Conservation (phyloP, 176 grass and related monocot species). For the Oropetium thomaeum region DNA sequence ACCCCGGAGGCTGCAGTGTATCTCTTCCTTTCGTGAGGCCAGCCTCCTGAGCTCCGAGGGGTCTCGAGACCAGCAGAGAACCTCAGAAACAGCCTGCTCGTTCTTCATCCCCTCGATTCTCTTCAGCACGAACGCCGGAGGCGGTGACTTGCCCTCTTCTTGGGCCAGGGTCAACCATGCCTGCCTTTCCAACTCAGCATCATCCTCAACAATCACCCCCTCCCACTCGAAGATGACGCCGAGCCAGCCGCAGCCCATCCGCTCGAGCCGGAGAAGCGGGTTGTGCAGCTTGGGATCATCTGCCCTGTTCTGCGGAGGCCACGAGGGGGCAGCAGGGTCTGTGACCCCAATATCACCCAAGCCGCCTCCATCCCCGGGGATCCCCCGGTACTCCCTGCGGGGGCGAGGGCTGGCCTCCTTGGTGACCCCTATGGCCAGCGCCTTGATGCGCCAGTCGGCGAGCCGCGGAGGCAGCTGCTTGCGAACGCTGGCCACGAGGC, state of each 20-base stretch:
- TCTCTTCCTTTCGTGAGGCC: constrained; percentile 72
- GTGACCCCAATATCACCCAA: constrained; percentile 7
- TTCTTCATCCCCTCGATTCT: constrained; percentile 89
- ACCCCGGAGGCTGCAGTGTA: constrained; percentile 46
- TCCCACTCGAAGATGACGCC: constrained; percentile 94
- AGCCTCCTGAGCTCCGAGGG: constrained; percentile 54
- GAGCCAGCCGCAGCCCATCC: constrained; percentile 92
- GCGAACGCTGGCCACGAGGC: constrained; percentile 27
- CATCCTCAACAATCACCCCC: constrained; percentile 83
- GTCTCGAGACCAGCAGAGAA: constrained; percentile 90
- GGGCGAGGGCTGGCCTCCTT: constrained; percentile 57
- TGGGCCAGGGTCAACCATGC: constrained; percentile 68
- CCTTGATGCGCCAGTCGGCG: constrained; percentile 45
- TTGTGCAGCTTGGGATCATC: constrained; percentile 80
- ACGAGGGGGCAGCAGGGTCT: constrained; percentile 28
- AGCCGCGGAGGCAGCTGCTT: constrained; percentile 21
- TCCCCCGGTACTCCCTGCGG: constrained; percentile 41
- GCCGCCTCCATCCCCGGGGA: constrained; percentile 48
- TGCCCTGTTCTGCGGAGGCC: constrained; percentile 68
- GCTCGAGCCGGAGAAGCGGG: constrained; percentile 69
- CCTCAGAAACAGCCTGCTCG: constrained; percentile 84
- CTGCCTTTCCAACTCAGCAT: constrained; percentile 58
- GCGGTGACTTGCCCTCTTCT: constrained; percentile 79
- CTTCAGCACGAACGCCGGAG: constrained; percentile 51
- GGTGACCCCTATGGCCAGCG: constrained; percentile 52